These are phyloP conservation scores for Suillus ampliporus DNA, from an alignment of 768 basidiomycete species.

Conservation along the genomic window DNA sequence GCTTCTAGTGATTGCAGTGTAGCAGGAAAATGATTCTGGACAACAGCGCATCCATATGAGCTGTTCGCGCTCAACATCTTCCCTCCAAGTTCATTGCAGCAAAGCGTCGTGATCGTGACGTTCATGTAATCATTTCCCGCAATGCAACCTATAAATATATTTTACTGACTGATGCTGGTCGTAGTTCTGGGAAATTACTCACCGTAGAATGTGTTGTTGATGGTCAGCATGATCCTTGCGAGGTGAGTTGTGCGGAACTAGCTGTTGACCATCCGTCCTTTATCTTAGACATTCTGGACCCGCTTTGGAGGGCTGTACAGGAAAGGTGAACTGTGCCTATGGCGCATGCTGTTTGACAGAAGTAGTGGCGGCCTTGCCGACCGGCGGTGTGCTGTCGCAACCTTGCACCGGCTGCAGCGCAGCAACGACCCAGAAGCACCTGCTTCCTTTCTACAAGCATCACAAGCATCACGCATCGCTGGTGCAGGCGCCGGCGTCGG, in stretches of 20 bases:
- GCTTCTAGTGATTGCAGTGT: too few relatives aligned
- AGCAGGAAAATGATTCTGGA: too few relatives aligned
- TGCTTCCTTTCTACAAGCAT: slow-evolving; percentile 27
- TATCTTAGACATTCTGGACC: too few relatives aligned
- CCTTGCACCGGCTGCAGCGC: slow-evolving; percentile 46
- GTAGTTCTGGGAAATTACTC: not conserved
- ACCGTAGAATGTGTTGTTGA: not conserved
- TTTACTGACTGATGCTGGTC: too few relatives aligned
- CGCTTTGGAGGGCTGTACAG: too few relatives aligned
- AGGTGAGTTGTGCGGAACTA: too few relatives aligned
- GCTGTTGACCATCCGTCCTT: too few relatives aligned
- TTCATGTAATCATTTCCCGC: not conserved
- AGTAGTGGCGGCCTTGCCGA: too few relatives aligned
- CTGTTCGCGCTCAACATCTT: not conserved
- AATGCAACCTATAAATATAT: not conserved
- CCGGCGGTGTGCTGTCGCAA: too few relatives aligned
- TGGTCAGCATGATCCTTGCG: not conserved
- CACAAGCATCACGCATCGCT: slow-evolving; percentile 16
- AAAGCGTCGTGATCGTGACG: not conserved
- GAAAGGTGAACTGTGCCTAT: too few relatives aligned
- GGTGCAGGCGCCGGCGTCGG: not conserved
- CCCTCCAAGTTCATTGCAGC: not conserved
- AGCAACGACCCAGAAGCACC: slow-evolving; percentile 25
- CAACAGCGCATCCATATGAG: not conserved
- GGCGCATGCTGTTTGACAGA: too few relatives aligned